A percentile compares a stretch with the other conserved stretches of the same genome.
phyloP scores from a whole-genome alignment of 2,329 filamentous ascomycete genomes.

The Didymosphaeria variabile region DNA sequence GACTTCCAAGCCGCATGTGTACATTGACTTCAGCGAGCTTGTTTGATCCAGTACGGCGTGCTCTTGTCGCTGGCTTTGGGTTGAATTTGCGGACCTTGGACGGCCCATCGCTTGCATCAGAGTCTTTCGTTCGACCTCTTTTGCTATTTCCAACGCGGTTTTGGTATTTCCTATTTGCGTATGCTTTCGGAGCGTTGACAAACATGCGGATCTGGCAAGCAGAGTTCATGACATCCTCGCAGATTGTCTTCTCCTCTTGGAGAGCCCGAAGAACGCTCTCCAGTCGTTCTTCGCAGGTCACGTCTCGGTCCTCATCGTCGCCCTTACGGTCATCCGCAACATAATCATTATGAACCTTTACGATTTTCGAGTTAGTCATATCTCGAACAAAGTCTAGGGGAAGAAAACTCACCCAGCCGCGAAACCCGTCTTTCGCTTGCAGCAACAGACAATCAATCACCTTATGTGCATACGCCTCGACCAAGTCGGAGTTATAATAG shows the following conservation, averaged over 20 bases:
- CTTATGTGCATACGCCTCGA: conserved; percentile 47
- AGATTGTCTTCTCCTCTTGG: conserved; percentile 47
- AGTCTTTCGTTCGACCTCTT: conserved; percentile 32
- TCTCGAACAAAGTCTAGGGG: too few relatives aligned
- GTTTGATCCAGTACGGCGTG: conserved; percentile 14
- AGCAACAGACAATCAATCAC: conserved; percentile 42
- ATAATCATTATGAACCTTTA: conserved; percentile 43
- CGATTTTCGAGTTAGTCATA: background rate
- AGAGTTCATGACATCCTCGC: conserved; percentile 48
- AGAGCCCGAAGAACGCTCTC: conserved; percentile 43
- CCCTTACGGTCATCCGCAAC: conserved; percentile 46
- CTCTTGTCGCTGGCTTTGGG: conserved; percentile 10
- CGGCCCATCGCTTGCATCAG: conserved; percentile 15
- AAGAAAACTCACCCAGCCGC: conserved; percentile 34
- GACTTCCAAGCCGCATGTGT: conserved; percentile 6
- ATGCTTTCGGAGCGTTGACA: conserved; percentile 47
- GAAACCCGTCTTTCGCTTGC: conserved; percentile 42
- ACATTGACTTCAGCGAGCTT: background rate
- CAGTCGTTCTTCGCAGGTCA: conserved; percentile 38
- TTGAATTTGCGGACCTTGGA: conserved; percentile 21
- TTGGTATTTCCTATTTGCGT: conserved; percentile 43
- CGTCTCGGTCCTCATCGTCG: conserved; percentile 44
- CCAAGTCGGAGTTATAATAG: conserved; percentile 39
- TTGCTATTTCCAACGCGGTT: conserved; percentile 48
- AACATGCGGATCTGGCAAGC: conserved; percentile 49